Base-by-base conservation (phyloP, 805 yeast species). In the Zygoascus bituminiphila region DNA sequence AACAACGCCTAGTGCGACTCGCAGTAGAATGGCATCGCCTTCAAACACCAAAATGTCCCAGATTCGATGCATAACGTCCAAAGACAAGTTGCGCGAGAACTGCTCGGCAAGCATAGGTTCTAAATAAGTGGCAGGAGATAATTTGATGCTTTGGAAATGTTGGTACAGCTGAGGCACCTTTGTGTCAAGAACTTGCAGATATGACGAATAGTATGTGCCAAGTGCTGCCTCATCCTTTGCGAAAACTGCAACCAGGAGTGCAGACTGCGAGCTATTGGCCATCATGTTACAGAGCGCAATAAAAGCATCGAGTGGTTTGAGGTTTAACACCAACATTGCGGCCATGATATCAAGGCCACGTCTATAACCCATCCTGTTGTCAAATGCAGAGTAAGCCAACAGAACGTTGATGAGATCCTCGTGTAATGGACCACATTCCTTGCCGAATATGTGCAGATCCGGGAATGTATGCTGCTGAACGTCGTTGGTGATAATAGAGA, bases 1-100 rank as follows among this genome's bases (percentile, higher is more conserved):
- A 39, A 83, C 58, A 12, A 80, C 59, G 0, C 78, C 84, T n/a
- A 82, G 60, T 1, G 75, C 66, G 9, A 74, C 70, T 19, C 82
- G 70, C 39, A 79, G 62, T 44, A 82, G 58, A 53, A 80, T 70
- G 1, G 73, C 63, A 54, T 78, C 84, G 6, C 82, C 80, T 58
- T 81, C 87, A 59, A 81, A 80, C 9, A 81, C 59, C 59, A 72
- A 72, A 4, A 82, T 67, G 59, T 83, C 89, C 51, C 83, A 56
- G 5, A 82, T 54, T 14, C 78, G 71, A 22, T 72, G 65, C 6
- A 75, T 61, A 1, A 73, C 61, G 29, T 79, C 81, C 42, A 76
- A 62, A 10, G 69, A 59, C 40, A 80, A 57, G 22, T 71, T 67
- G 44, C 68, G 64, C 1, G 79, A 59, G 56, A 81, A 76, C 17